A percentile compares a stretch with the other conserved stretches of the same genome.
phyloP scores from a whole-genome alignment of 2,329 filamentous ascomycete genomes.

The Uncinocarpus reesii region DNA sequence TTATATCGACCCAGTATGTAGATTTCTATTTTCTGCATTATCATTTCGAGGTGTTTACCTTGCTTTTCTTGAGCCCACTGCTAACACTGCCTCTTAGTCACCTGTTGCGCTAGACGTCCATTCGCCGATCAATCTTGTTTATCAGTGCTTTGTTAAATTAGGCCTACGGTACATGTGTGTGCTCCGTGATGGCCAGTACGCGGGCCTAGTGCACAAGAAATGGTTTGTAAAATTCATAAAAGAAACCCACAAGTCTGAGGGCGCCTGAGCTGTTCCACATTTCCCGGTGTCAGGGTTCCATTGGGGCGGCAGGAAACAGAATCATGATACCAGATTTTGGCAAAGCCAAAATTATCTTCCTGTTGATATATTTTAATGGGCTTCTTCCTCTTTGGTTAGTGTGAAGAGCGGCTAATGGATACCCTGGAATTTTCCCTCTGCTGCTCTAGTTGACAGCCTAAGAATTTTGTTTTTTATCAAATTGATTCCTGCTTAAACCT shows the following conservation, averaged over 20 bases:
- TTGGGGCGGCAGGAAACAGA: no score
- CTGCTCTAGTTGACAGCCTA: no score
- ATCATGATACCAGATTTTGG: no score
- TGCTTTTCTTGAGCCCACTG: not conserved
- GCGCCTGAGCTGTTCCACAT: not conserved
- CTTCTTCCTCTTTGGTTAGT: not conserved
- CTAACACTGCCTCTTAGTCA: slow-evolving; percentile 42
- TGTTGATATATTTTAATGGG: not conserved
- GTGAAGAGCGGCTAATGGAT: not conserved
- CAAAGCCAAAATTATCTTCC: not conserved
- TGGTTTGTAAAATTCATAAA: slow-evolving; percentile 90
- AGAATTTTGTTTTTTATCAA: no score
- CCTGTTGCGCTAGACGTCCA: slow-evolving; percentile 80
- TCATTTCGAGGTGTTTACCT: not conserved
- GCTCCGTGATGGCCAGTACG: slow-evolving; percentile 69
- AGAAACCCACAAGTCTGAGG: slow-evolving; percentile 35
- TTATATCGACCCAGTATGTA: slow-evolving; percentile 72
- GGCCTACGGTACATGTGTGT: slow-evolving; percentile 90
- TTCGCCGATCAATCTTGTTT: slow-evolving; percentile 87
- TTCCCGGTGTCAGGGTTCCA: no score
- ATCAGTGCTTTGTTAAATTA: slow-evolving; percentile 91
- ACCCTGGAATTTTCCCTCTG: not conserved
- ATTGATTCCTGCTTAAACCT: no score
- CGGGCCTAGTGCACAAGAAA: slow-evolving; percentile 94
- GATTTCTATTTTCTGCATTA: not conserved